Evolutionary conservation across 805 yeast genomes (phyloP).

Genomic region (Pichia rugopelliculosa): DNA sequence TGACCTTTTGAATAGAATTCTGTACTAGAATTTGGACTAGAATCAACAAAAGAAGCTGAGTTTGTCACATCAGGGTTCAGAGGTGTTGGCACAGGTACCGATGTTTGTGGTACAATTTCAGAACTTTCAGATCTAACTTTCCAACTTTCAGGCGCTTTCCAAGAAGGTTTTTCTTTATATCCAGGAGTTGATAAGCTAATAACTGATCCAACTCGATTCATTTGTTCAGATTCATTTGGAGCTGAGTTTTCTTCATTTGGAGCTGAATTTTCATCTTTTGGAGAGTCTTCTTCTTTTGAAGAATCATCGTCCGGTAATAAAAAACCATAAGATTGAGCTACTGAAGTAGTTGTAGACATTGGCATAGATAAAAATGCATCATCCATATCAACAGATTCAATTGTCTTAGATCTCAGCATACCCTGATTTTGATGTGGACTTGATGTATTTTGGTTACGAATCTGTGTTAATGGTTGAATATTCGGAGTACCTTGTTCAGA

Average conservation of each 20-base stretch:
- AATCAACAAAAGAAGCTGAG: background rate
- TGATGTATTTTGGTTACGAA: background rate
- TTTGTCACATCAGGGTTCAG: background rate
- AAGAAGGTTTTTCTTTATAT: slow-evolving; percentile 18
- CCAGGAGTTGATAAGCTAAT: slow-evolving; percentile 12
- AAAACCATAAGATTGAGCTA: slow-evolving; percentile 17
- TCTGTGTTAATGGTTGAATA: slow-evolving; percentile 4
- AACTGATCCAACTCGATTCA: slow-evolving; percentile 21
- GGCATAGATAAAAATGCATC: slow-evolving; percentile 8
- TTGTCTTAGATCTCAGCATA: background rate
- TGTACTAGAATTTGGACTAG: background rate
- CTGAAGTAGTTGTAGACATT: slow-evolving; percentile 11
- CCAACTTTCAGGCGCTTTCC: slow-evolving; percentile 61
- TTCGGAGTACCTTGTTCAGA: background rate
- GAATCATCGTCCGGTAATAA: slow-evolving; percentile 20
- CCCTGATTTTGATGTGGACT: background rate
- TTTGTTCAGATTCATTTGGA: slow-evolving; percentile 13
- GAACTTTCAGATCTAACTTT: slow-evolving; percentile 36
- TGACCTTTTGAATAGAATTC: background rate
- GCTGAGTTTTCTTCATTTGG: slow-evolving; percentile 16
- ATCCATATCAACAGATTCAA: background rate
- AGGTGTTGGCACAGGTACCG: background rate
- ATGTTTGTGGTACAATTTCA: slow-evolving; percentile 2
- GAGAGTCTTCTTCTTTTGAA: slow-evolving; percentile 16
- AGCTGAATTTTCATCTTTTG: slow-evolving; percentile 19